Evolutionary conservation across 306 rosid genomes (phyloP), one percentile per base, ranked within the genome.

Genomic region (Cucumis hystrix): DNA sequence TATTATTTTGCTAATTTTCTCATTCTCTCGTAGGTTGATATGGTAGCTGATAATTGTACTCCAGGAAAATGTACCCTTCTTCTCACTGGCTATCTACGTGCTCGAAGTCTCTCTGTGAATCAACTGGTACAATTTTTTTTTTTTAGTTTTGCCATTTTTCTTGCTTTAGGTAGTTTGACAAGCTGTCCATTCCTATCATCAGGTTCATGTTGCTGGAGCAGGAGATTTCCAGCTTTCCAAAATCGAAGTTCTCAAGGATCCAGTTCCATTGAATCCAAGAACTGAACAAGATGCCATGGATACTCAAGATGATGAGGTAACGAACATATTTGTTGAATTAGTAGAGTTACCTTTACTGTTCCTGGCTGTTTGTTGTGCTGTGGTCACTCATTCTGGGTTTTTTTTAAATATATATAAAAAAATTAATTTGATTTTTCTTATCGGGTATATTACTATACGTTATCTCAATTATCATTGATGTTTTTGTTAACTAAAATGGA

Each of bases 181-280:
- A 23, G 25, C 1, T 57, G 45, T 66, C 74, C 84, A 82, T 74
- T 16, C 13, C 64, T 83, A 75, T 66, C 63, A 7, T 55, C 87
- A 95, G 99, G 97, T 95, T 79, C 99, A 95, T 86, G 89, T 95
- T 71, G 86, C 99, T 79, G 99, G 97, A 73, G 96, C 90, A 25
- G 99, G 99, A 51, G 99, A 95, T 85, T 95, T 90, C 81, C 97
- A 90, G 79, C 70, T 95, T 86, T 61, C 75, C 58, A 91, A 85
- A 86, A 85, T 92, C 69, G 97, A 95, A 82, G 77, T 88, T 83
- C 86, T 95, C 61, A 92, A 86, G 83, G 99, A 95, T 72, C 99
- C 97, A 11, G 74, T 58, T 87, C 96, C 93, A 67, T 66, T 95
- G 78, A 95, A 84, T 85, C 79, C 87, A 60, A 90, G 87, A 83